Conservation (phyloP, 2,329 filamentous ascomycete genomes). For the Colletotrichum sp. region DNA sequence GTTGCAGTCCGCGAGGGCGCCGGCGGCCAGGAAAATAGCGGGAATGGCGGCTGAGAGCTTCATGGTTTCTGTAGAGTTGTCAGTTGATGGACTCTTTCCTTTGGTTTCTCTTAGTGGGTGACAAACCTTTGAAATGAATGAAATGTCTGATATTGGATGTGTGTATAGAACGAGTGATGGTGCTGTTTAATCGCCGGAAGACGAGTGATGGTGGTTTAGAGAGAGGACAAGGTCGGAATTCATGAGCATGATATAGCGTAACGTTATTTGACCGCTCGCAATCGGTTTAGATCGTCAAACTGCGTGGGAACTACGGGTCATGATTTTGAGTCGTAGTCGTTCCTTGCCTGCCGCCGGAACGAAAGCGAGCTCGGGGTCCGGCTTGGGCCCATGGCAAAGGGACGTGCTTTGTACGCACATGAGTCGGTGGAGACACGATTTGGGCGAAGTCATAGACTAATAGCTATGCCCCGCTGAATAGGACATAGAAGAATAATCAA, state of each 20-base stretch:
- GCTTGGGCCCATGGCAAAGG: background rate
- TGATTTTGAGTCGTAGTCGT: background rate
- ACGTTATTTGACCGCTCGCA: background rate
- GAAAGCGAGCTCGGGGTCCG: background rate
- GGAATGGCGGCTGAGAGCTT: background rate
- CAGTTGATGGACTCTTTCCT: background rate
- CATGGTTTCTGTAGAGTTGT: background rate
- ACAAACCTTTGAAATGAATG: background rate
- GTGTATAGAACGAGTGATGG: background rate
- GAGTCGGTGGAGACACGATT: background rate
- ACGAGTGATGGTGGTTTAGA: background rate
- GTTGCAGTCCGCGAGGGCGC: background rate
- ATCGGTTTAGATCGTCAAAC: background rate
- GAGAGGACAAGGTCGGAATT: background rate
- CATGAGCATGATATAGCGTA: background rate
- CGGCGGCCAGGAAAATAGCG: background rate
- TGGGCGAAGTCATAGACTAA: background rate
- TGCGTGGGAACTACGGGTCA: background rate
- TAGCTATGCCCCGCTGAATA: background rate
- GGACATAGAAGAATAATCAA: background rate
- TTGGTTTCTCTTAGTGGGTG: rapidly evolving
- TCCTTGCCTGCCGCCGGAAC: background rate
- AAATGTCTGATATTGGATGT: rapidly evolving
- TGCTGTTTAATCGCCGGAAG: too few species aligned
- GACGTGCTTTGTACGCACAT: background rate